phyloP scores from a whole-genome alignment of 2,329 filamentous ascomycete species.

The Myrmaecium sp. region DNA sequence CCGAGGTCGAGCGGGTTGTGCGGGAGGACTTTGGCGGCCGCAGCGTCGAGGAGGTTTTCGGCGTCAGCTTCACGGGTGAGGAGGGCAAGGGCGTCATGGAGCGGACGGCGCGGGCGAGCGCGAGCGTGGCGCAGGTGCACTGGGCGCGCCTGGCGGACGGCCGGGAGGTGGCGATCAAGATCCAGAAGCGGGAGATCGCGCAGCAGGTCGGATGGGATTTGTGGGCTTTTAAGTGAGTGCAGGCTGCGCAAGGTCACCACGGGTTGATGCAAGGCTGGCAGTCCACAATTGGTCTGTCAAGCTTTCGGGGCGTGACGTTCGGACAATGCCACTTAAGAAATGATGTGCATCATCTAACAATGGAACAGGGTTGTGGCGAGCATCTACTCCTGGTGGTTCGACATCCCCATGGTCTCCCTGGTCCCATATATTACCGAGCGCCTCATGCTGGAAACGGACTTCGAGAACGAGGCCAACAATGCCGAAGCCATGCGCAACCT shows the following conservation, averaged over 20 bases:
- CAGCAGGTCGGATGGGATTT: slow-evolving; percentile 88
- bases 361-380: slow-evolving; percentile 51
- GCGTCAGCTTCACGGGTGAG: slow-evolving; percentile 60
- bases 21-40: slow-evolving; percentile 73
- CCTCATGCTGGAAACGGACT: slow-evolving; percentile 87
- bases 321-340: slow-evolving; percentile 7
- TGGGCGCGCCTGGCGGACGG: slow-evolving; percentile 80
- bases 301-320: slow-evolving; percentile 4
- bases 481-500: slow-evolving; percentile 67
- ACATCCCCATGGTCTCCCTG: slow-evolving; percentile 78
- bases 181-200: slow-evolving; percentile 88
- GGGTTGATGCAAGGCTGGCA: background rate
- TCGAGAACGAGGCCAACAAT: slow-evolving; percentile 80
- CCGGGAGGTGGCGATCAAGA: slow-evolving; percentile 82
- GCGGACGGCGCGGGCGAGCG: slow-evolving; percentile 57
- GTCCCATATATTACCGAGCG: slow-evolving; percentile 89
- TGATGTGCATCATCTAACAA: slow-evolving; percentile 2
- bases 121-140: slow-evolving; percentile 92
- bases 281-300: too few relatives aligned
- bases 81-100: slow-evolving; percentile 50
- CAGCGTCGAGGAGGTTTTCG: slow-evolving; percentile 79
- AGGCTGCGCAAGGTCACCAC: too few relatives aligned
- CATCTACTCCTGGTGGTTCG: slow-evolving; percentile 75
- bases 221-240: slow-evolving; percentile 77
- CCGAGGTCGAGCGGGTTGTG: slow-evolving; percentile 70